Percentiles rank a stretch among this genome's conserved stretches.
Evolutionary conservation across 2,329 filamentous ascomycete species (phyloP).

Genomic region (Colletotrichum endophyticum): DNA sequence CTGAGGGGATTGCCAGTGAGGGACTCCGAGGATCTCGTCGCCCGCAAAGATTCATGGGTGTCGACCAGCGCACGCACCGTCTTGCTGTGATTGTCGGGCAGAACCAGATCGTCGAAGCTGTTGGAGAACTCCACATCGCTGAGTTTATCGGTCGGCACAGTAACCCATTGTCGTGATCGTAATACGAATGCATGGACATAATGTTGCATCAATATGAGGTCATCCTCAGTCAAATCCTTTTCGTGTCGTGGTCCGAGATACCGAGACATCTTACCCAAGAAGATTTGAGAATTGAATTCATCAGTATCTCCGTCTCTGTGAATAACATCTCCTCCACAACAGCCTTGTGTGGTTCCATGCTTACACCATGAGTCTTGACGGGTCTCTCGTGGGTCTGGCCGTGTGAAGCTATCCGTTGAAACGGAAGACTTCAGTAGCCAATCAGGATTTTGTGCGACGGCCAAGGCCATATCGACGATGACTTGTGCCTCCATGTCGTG

Average conservation of each 20-base stretch:
- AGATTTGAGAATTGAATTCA: background rate
- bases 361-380: background rate
- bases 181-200: slow-evolving; percentile 17
- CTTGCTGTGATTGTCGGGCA: slow-evolving; percentile 14
- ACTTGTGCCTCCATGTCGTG: background rate
- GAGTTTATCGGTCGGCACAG: background rate
- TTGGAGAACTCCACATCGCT: slow-evolving; percentile 9
- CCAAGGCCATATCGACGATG: slow-evolving; percentile 11
- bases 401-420: background rate
- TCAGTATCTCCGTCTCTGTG: background rate
- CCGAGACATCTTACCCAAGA: background rate
- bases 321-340: background rate
- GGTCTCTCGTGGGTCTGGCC: background rate
- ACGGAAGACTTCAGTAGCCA: background rate
- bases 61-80: slow-evolving; percentile 18
- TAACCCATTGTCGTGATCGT: slow-evolving; percentile 15
- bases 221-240: slow-evolving; percentile 4
- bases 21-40: background rate
- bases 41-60: slow-evolving; percentile 8
- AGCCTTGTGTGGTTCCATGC: background rate
- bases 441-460: background rate
- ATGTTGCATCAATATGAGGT: slow-evolving; percentile 2
- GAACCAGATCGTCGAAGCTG: slow-evolving; percentile 17
- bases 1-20: background rate
- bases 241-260: background rate